Evolutionary conservation across 192 early-diverging fungal genomes (phyloP), one percentile per base, ranked within the genome.

Genomic region (Umbelopsis sp.): DNA sequence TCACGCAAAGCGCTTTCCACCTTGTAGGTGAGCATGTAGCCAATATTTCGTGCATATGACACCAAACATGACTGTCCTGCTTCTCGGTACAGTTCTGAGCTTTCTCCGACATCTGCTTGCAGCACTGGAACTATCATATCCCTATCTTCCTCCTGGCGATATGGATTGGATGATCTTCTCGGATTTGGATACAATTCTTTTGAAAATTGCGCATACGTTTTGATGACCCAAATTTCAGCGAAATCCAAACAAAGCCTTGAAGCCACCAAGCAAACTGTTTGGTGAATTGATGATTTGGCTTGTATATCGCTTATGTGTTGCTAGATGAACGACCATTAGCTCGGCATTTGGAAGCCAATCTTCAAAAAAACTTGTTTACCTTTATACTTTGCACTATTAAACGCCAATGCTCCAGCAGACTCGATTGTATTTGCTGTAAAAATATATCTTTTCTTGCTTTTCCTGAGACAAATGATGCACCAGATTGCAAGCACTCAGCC

Each of bases 401-500:
- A 46, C 73, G 65, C 84, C 84, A 86, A 49, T 80, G 74, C 6
- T 12, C 37, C 27, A 68, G 76, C 35, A 86, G 73, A 12, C 74
- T 70, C 7, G 49, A 23, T 67, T 80, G 74, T 27, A 86, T 72
- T 23, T 69, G 71, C 48, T 72, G 53, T 20, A 81, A 65, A 25
- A 83, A 75, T 10, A 67, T 46, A 18, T 74, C 64, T 18, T 73
- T 58, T 25, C 72, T 77, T 41, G 68, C 72, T 2, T 52, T 76
- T 3, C 67, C 67, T 30, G 73, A 68, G 30, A 81, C 27, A 18
- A 78, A 76, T 35, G 70, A 52, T 6, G 76, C 70, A 41, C 76
- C 74, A 3, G 78, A 76, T 22, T 81, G 71, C 50, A 86, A 67
- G 46, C 80, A 84, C 44, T 80, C 74, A 41, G 78, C 76, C 48